These are phyloP conservation scores for Alternaria alternata DNA, from an alignment of 2,329 filamentous ascomycete genomes.

Conservation along the genomic window DNA sequence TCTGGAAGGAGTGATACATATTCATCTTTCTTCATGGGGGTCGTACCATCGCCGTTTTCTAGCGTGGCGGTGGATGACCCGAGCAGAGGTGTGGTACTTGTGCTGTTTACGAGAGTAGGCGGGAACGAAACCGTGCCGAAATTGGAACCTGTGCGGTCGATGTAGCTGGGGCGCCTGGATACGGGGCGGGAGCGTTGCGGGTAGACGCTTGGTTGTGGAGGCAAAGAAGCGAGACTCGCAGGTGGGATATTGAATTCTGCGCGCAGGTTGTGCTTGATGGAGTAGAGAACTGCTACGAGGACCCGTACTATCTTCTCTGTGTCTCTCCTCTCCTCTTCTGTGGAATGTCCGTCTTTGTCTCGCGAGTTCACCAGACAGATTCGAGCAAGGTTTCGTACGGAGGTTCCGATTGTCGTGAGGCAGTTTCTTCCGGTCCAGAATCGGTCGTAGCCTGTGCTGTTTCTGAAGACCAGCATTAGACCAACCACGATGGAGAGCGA, in stretches of 20 bases:
- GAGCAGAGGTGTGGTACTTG: constrained; percentile 31
- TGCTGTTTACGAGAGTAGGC: neutral
- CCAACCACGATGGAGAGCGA: constrained; percentile 71
- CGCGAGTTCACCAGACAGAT: constrained; percentile 61
- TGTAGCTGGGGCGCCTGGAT: constrained; percentile 38
- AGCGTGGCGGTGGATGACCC: constrained; percentile 28
- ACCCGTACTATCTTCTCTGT: constrained; percentile 67
- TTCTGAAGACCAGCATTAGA: constrained; percentile 72
- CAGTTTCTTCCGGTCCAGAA: constrained; percentile 70
- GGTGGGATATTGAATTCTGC: constrained; percentile 64
- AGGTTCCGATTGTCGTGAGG: constrained; percentile 65
- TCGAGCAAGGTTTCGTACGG: constrained; percentile 66
- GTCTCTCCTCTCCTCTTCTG: constrained; percentile 59
- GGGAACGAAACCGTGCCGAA: constrained; percentile 8
- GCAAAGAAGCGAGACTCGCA: constrained; percentile 34
- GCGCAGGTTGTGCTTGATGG: constrained; percentile 70
- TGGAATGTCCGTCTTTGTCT: constrained; percentile 30
- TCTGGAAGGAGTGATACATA: constrained; percentile 61
- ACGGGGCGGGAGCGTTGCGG: constrained; percentile 27
- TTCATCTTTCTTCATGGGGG: constrained; percentile 53
- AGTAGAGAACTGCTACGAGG: constrained; percentile 68
- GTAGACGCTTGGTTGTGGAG: constrained; percentile 24
- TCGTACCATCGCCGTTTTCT: constrained; percentile 38
- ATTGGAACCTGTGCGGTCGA: constrained; percentile 22
- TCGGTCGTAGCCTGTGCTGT: constrained; percentile 69